Base-by-base conservation (phyloP, 768 basidiomycete genomes). In the Rhodotorula taiwanensis region DNA sequence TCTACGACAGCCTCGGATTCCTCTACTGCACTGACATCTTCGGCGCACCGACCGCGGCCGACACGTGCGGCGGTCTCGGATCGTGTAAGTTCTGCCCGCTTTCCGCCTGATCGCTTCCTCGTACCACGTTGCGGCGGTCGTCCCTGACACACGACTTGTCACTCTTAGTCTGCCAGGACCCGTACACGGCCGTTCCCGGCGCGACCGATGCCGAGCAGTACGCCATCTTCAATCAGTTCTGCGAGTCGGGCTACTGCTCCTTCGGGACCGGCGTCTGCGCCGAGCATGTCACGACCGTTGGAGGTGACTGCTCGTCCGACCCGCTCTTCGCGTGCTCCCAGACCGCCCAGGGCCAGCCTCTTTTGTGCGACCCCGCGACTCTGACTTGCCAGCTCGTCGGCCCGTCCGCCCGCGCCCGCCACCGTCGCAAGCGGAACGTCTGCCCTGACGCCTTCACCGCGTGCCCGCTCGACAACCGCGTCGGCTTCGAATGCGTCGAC, bases 21-120 rank as follows among this genome's bases (percentile, higher is more conserved):
- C 52, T 64, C 33, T 64, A 68, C 60, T 67, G 65, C 52, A 7
- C 25, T n/a, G n/a, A n/a, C n/a, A n/a, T n/a, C 18, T 3, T 14
- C 23, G 5, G 14, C 34, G 44, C 55, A 21, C 15, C 20, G 23
- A 54, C 59, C 36, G 23, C 21, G 25, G n/a, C 30, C 30, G 31
- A 59, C 49, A 45, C 52, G 6, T 66, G 66, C 60, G 61, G 60
- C 18, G 60, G 30, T 25, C 5, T 51, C 42, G 60, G 53, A 18
- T 15, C 48, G 9, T 55, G n/a, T n/a, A n/a, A n/a, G n/a, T n/a
- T n/a, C n/a, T n/a, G n/a, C n/a, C n/a, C n/a, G n/a, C n/a, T n/a
- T n/a, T n/a, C n/a, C n/a, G n/a, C n/a, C n/a, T n/a, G n/a, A n/a
- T n/a, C n/a, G n/a, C n/a, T n/a, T n/a, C n/a, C n/a, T n/a, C n/a